phyloP scores from a whole-genome alignment of 148 eudicot species.

The Fagopyrum esculentum region DNA sequence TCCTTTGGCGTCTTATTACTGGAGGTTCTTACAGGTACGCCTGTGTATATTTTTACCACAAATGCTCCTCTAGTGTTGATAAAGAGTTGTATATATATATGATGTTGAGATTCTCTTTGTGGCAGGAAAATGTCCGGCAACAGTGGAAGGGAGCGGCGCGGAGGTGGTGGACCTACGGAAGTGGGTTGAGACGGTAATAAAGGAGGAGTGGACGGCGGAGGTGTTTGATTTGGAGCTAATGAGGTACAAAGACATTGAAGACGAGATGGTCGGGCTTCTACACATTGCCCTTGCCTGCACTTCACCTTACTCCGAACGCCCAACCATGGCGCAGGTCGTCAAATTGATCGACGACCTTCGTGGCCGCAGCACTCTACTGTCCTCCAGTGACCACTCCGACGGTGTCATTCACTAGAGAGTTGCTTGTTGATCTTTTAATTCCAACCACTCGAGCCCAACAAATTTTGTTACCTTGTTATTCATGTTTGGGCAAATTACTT shows the following conservation, averaged over 20 bases:
- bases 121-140: slow-evolving; percentile 69
- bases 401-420: slow-evolving; percentile 38
- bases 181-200: slow-evolving; percentile 93
- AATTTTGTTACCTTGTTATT: no score
- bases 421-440: not conserved
- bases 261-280: slow-evolving; percentile 87
- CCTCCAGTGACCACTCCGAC: slow-evolving; percentile 53
- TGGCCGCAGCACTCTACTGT: slow-evolving; percentile 39
- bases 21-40: slow-evolving; percentile 66
- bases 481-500: no score
- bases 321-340: slow-evolving; percentile 57
- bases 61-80: no score
- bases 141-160: slow-evolving; percentile 38
- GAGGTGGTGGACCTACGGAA: slow-evolving; percentile 68
- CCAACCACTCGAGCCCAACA: not conserved
- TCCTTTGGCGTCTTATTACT: slow-evolving; percentile 82
- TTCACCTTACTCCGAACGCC: slow-evolving; percentile 53
- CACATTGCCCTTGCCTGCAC: slow-evolving; percentile 88
- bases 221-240: slow-evolving; percentile 92
- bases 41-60: not conserved
- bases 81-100: no score
- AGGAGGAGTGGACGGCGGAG: slow-evolving; percentile 99
- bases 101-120: no score
- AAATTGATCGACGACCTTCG: slow-evolving; percentile 77
- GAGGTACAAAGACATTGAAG: slow-evolving; percentile 93